phyloP scores from a whole-genome alignment of 331 rosid species.

The Quercus lobata region DNA sequence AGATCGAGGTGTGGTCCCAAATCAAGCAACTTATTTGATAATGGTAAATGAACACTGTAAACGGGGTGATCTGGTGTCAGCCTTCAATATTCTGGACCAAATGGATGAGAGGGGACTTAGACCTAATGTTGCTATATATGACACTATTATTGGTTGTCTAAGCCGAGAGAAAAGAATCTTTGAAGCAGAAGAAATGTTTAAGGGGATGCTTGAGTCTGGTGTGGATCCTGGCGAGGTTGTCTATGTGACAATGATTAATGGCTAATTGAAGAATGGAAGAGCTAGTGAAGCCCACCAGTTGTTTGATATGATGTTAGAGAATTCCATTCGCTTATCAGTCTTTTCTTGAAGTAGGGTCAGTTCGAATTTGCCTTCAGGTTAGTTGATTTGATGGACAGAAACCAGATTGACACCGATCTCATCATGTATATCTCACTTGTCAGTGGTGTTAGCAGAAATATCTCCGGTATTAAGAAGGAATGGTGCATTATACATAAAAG shows the following conservation, averaged over 20 bases:
- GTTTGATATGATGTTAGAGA: constrained; percentile 35
- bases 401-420: constrained; percentile 23
- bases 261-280: constrained; percentile 29
- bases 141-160: constrained; percentile 31
- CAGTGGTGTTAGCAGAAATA: constrained; percentile 25
- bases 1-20: constrained; percentile 23
- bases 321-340: constrained; percentile 31
- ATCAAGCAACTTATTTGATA: constrained; percentile 31
- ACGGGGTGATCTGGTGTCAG: constrained; percentile 18
- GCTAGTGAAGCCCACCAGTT: constrained; percentile 25
- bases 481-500: background rate
- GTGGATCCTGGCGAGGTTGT: constrained; percentile 31
- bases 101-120: constrained; percentile 26
- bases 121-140: constrained; percentile 39
- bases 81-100: constrained; percentile 13
- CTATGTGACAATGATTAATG: constrained; percentile 34
- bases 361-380: constrained; percentile 29
- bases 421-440: constrained; percentile 17
- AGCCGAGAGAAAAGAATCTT: constrained; percentile 17
- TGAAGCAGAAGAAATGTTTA: constrained; percentile 34
- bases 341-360: constrained; percentile 28
- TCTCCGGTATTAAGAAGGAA: background rate
- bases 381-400: constrained; percentile 27
- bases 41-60: constrained; percentile 31
- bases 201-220: constrained; percentile 36